phyloP scores from a whole-genome alignment of 2,329 filamentous ascomycete species.

The Aspergillus sp. region DNA sequence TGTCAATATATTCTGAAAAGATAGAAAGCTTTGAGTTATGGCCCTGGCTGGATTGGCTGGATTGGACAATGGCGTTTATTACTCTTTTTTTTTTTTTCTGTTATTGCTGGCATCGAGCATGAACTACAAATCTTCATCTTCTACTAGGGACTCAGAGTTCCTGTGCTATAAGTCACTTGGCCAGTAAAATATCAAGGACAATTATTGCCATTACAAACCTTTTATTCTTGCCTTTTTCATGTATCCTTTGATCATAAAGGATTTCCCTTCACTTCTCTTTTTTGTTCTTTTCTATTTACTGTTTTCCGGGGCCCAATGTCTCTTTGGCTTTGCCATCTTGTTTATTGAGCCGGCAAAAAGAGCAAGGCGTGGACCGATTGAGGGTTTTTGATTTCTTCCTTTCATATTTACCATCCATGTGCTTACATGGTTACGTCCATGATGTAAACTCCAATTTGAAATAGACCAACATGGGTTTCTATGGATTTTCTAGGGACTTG shows the following conservation, averaged over 20 bases:
- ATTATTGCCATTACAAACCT: not conserved
- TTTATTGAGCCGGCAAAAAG: too few relatives aligned
- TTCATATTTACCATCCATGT: not conserved
- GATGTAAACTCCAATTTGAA: slow-evolving; percentile 11
- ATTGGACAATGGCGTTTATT: slow-evolving; percentile 6
- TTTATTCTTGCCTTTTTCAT: slow-evolving; percentile 4
- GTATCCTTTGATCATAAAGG: not conserved
- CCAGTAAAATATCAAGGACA: too few relatives aligned
- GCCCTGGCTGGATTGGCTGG: not conserved
- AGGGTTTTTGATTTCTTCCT: not conserved
- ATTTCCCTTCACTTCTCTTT: slow-evolving; percentile 2
- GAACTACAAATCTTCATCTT: slow-evolving; percentile 1
- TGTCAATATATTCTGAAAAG: slow-evolving; percentile 4
- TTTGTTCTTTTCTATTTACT: slow-evolving; percentile 4
- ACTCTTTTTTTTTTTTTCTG: slow-evolving; percentile 11
- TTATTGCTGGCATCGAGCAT: slow-evolving; percentile 10
- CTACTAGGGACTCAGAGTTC: not conserved
- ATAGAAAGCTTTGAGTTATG: slow-evolving; percentile 10
- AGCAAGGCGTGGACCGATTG: too few relatives aligned
- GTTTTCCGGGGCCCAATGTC: not conserved
- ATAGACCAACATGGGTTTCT: not conserved
- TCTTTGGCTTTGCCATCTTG: not conserved
- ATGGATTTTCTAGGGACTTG: not conserved
- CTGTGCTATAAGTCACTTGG: too few relatives aligned
- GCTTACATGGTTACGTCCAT: slow-evolving; percentile 10